phyloP scores from a whole-genome alignment of 495 filamentous ascomycete species.

The Filosporella fistucella region DNA sequence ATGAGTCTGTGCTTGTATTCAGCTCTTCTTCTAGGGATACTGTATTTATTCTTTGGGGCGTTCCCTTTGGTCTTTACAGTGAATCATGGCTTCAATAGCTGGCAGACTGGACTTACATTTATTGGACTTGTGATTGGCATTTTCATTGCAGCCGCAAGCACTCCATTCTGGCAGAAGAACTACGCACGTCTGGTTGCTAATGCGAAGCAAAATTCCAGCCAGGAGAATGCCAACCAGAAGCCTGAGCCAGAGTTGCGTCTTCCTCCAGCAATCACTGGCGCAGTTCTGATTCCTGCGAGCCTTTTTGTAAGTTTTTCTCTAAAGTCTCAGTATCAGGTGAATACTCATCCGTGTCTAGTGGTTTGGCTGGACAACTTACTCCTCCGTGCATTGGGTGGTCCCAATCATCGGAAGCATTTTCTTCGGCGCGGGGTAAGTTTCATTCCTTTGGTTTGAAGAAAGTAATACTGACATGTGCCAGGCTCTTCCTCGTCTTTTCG shows the following conservation, averaged over 20 bases:
- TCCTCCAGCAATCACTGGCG: conserved; percentile 72
- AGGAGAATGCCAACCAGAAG: conserved; percentile 17
- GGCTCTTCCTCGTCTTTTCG: conserved; percentile 62
- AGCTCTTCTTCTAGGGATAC: conserved; percentile 66
- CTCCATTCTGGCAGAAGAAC: conserved; percentile 62
- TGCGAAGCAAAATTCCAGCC: conserved; percentile 20
- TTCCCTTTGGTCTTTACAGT: conserved; percentile 68
- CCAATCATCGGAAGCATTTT: conserved; percentile 46
- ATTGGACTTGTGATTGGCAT: conserved; percentile 69
- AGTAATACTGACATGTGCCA: neutral
- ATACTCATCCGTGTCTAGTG: conserved; percentile 31
- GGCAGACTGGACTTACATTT: conserved; percentile 66
- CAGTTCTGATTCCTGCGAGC: conserved; percentile 70
- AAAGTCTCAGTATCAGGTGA: neutral
- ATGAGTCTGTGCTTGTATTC: conserved; percentile 65
- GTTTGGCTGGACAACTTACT: conserved; percentile 67
- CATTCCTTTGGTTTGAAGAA: neutral
- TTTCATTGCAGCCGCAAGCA: conserved; percentile 54
- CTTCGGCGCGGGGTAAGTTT: conserved; percentile 35
- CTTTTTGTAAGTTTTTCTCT: conserved; percentile 46
- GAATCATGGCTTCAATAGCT: conserved; percentile 64
- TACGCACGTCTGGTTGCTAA: conserved; percentile 39
- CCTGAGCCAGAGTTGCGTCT: conserved; percentile 82
- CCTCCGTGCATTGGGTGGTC: conserved; percentile 45
- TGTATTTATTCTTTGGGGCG: conserved; percentile 81